Evolutionary conservation across 2,329 filamentous ascomycete genomes (phyloP).

Genomic region (Ophiosphaerella narmari): DNA sequence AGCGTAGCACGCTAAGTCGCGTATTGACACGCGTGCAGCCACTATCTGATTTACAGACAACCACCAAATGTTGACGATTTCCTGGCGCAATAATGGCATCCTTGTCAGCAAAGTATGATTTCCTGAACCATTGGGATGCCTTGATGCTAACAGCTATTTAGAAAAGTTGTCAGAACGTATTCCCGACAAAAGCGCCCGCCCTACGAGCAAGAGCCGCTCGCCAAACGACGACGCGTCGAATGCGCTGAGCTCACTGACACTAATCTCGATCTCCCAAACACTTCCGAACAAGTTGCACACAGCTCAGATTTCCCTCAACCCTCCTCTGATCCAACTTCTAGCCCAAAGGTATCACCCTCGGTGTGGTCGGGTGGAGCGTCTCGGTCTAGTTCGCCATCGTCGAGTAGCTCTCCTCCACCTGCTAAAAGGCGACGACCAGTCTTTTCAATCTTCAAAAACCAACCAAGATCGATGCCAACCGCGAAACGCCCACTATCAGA

Average conservation of each 20-base stretch:
- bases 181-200: constrained; percentile 38
- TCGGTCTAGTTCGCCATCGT: constrained; percentile 39
- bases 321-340: constrained; percentile 30
- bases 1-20: constrained; percentile 33
- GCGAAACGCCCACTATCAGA: constrained; percentile 26
- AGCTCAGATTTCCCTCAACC: constrained; percentile 13
- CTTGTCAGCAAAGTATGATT: constrained; percentile 28
- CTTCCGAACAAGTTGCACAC: constrained; percentile 5
- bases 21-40: constrained; percentile 12
- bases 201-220: constrained; percentile 38
- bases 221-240: constrained; percentile 46
- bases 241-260: constrained; percentile 6
- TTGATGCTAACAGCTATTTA: constrained; percentile 20
- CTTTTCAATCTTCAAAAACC: constrained; percentile 53
- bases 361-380: constrained; percentile 49
- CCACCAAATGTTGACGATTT: background rate
- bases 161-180: constrained; percentile 42
- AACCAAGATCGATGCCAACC: constrained; percentile 14
- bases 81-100: constrained; percentile 27
- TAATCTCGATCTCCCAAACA: constrained; percentile 4
- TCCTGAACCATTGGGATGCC: background rate
- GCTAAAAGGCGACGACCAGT: constrained; percentile 50
- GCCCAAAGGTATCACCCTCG: constrained; percentile 38
- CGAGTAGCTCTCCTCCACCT: constrained; percentile 31
- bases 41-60: constrained; percentile 1